Percentiles rank a stretch among this genome's conserved stretches.
Conservation (phyloP, 257 asterid species). For the Jacaranda copaia region DNA sequence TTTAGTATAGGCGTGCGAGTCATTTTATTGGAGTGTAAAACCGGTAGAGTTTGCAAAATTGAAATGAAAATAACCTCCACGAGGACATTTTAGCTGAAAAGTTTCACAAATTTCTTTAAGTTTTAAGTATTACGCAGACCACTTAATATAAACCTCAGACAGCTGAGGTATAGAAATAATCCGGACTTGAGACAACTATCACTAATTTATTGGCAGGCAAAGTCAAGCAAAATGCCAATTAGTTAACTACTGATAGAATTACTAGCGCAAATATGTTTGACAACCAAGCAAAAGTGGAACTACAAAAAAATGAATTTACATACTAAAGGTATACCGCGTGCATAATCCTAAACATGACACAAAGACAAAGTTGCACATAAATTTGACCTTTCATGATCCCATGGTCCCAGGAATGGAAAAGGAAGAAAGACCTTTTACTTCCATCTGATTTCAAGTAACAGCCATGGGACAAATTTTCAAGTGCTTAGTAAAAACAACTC, state of each 20-base stretch:
- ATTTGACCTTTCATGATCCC: not conserved
- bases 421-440: conserved; percentile 19
- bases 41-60: not conserved
- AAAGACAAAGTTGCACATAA: conserved; percentile 30
- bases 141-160: conserved; percentile 10
- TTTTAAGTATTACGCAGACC: conserved; percentile 1
- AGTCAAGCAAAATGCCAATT: not conserved
- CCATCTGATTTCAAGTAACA: conserved; percentile 25
- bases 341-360: conserved; percentile 16
- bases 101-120: conserved; percentile 13
- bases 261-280: conserved; percentile 7
- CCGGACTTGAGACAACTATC: conserved; percentile 9
- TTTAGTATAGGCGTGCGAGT: not conserved
- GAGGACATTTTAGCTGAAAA: not conserved
- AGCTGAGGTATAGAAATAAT: conserved; percentile 20
- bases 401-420: conserved; percentile 15
- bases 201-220: not conserved
- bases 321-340: not conserved
- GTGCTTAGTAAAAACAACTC: conserved; percentile 6
- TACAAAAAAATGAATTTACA: conserved; percentile 2
- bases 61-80: conserved; percentile 6
- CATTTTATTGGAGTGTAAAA: not conserved
- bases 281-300: conserved; percentile 19
- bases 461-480: not conserved
- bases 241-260: too few relatives aligned